A percentile compares a stretch with the other conserved stretches of the same genome.
These are phyloP conservation scores for Penicillium sp. DNA, from an alignment of 2,329 filamentous ascomycete genomes.

Conservation along the genomic window DNA sequence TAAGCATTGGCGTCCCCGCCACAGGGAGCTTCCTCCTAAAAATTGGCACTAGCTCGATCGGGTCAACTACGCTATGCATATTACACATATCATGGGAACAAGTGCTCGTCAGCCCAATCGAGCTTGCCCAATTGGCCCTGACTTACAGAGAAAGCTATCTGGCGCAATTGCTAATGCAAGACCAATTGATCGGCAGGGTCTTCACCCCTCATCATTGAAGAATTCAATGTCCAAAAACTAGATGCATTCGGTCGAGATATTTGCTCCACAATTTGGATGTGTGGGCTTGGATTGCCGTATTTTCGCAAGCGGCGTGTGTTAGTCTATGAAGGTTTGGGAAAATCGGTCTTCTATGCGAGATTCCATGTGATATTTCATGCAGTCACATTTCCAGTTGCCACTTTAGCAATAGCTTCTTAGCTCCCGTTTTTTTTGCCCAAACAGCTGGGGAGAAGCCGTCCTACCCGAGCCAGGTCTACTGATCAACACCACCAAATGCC, in stretches of 20 bases:
- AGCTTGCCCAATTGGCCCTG: not conserved
- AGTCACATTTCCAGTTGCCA: slow-evolving; percentile 10
- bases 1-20: slow-evolving; percentile 1
- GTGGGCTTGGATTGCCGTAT: not conserved
- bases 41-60: not conserved
- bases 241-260: slow-evolving; percentile 5
- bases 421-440: slow-evolving; percentile 8
- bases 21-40: not conserved
- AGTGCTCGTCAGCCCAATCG: not conserved
- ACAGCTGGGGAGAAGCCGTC: slow-evolving; percentile 19
- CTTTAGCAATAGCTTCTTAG: slow-evolving; percentile 12
- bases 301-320: not conserved
- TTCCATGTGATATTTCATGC: slow-evolving; percentile 1
- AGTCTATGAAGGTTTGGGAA: not conserved
- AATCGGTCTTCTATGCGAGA: slow-evolving; percentile 6
- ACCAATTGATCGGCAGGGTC: slow-evolving; percentile 6
- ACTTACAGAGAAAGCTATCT: not conserved
- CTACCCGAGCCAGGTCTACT: slow-evolving; percentile 16
- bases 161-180: not conserved
- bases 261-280: not conserved
- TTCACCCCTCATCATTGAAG: not conserved
- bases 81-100: slow-evolving; percentile 1
- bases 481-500: slow-evolving; percentile 20
- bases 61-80: not conserved
- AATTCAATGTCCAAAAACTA: not conserved